Evolutionary conservation across 2,329 filamentous ascomycete species (phyloP).

Genomic region (Curvularia sp.): DNA sequence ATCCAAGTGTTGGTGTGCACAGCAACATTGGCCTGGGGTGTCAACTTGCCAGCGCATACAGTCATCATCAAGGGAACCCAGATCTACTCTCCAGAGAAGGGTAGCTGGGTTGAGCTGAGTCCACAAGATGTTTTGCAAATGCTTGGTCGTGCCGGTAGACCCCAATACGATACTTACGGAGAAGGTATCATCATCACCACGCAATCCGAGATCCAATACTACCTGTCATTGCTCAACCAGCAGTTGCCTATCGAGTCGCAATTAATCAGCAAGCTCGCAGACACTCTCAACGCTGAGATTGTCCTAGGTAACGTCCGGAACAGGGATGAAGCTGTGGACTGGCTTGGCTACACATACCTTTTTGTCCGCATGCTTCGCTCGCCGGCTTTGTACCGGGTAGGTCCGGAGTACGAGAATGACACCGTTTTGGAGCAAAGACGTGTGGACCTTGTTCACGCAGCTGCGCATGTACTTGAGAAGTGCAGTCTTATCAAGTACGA

Average conservation of each 20-base stretch:
- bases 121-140: slow-evolving; percentile 98
- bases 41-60: slow-evolving; percentile 95
- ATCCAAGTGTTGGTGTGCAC: slow-evolving; percentile 97
- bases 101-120: slow-evolving; percentile 96
- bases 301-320: slow-evolving; percentile 91
- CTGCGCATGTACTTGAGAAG: slow-evolving; percentile 84
- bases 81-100: slow-evolving; percentile 97
- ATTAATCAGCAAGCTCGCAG: slow-evolving; percentile 87
- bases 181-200: slow-evolving; percentile 99
- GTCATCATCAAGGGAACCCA: slow-evolving; percentile 99
- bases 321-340: slow-evolving; percentile 96
- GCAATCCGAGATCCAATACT: slow-evolving; percentile 94
- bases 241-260: slow-evolving; percentile 98
- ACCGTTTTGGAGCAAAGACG: slow-evolving; percentile 92
- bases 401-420: slow-evolving; percentile 93
- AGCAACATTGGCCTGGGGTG: slow-evolving; percentile 98
- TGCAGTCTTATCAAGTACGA: slow-evolving; percentile 94
- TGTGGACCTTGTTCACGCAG: slow-evolving; percentile 96
- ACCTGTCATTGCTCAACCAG: slow-evolving; percentile 94
- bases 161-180: slow-evolving; percentile 96
- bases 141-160: slow-evolving; percentile 94
- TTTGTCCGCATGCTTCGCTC: slow-evolving; percentile 98
- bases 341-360: slow-evolving; percentile 97
- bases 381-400: slow-evolving; percentile 92
- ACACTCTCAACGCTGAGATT: slow-evolving; percentile 95